These are phyloP conservation scores for Linum usitatissimum DNA, from an alignment of 345 rosid species.

Conservation along the genomic window DNA sequence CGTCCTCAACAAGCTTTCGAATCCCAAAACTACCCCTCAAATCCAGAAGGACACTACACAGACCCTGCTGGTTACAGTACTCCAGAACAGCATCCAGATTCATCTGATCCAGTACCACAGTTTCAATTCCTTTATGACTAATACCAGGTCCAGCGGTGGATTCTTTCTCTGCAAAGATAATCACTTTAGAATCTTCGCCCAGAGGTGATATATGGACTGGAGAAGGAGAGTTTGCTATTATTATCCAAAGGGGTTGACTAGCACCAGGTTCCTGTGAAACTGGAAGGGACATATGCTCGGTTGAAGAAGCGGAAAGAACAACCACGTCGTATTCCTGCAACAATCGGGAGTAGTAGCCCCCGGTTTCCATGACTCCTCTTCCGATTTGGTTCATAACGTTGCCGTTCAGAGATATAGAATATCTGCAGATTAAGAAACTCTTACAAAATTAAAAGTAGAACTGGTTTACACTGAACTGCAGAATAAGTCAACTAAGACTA, in stretches of 20 bases:
- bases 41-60: constrained; percentile 57
- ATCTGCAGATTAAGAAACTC: constrained; percentile 30
- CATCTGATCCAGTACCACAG: constrained; percentile 34
- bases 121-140: constrained; percentile 28
- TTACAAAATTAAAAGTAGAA: not conserved
- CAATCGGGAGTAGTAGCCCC: constrained; percentile 67
- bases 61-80: constrained; percentile 38
- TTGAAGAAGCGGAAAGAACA: constrained; percentile 39
- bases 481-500: not conserved
- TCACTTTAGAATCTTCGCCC: constrained; percentile 27
- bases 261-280: constrained; percentile 50
- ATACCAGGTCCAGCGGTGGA: constrained; percentile 20
- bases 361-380: constrained; percentile 35
- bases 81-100: constrained; percentile 40
- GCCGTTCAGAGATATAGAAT: constrained; percentile 62
- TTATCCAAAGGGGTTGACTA: constrained; percentile 45
- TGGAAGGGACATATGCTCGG: constrained; percentile 25
- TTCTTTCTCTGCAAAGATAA: constrained; percentile 31
- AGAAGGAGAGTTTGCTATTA: constrained; percentile 27
- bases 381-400: constrained; percentile 44
- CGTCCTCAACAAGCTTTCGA: constrained; percentile 42
- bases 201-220: constrained; percentile 20
- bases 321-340: constrained; percentile 68
- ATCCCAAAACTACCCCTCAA: constrained; percentile 44
- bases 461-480: not conserved